Conservation (phyloP, 1,284 basidiomycete species). For the Ceratobasidium sp. region DNA sequence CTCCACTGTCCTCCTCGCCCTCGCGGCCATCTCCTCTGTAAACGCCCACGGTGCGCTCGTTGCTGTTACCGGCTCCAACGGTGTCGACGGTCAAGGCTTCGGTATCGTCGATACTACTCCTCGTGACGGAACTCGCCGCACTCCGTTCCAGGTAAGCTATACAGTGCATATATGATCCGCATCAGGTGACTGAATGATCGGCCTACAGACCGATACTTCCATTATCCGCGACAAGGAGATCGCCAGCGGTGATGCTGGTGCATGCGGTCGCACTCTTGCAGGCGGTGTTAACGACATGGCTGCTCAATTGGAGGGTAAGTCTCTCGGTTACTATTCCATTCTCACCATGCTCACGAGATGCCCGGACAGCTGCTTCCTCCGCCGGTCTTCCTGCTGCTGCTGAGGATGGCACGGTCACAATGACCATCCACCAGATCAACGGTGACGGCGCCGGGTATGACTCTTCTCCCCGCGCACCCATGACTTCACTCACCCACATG, state of each 20-base stretch:
- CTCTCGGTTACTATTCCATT: neutral
- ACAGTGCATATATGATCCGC: too few relatives aligned
- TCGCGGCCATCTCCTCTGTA: slow-evolving; percentile 42
- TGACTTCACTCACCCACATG: neutral
- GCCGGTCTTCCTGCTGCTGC: slow-evolving; percentile 47
- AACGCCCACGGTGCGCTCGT: slow-evolving; percentile 48
- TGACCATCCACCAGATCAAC: slow-evolving; percentile 51
- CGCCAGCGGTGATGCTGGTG: slow-evolving; percentile 44
- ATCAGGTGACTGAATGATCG: too few relatives aligned
- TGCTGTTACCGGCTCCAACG: slow-evolving; percentile 49
- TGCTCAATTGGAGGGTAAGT: slow-evolving; percentile 45
- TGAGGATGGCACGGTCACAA: slow-evolving; percentile 46
- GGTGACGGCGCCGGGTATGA: slow-evolving; percentile 49
- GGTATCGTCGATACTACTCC: slow-evolving; percentile 49
- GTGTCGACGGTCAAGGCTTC: slow-evolving; percentile 47
- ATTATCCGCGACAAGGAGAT: slow-evolving; percentile 49
- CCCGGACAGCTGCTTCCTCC: slow-evolving; percentile 44
- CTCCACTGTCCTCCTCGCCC: slow-evolving; percentile 29
- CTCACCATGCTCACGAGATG: neutral
- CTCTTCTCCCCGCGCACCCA: neutral
- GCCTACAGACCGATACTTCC: slow-evolving; percentile 48
- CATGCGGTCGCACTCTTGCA: slow-evolving; percentile 48
- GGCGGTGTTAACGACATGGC: slow-evolving; percentile 49
- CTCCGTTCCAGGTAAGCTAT: slow-evolving; percentile 49
- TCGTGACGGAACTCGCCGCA: slow-evolving; percentile 47